phyloP scores from a whole-genome alignment of 2,329 filamentous ascomycete species.

The Byssochlamys sp. region DNA sequence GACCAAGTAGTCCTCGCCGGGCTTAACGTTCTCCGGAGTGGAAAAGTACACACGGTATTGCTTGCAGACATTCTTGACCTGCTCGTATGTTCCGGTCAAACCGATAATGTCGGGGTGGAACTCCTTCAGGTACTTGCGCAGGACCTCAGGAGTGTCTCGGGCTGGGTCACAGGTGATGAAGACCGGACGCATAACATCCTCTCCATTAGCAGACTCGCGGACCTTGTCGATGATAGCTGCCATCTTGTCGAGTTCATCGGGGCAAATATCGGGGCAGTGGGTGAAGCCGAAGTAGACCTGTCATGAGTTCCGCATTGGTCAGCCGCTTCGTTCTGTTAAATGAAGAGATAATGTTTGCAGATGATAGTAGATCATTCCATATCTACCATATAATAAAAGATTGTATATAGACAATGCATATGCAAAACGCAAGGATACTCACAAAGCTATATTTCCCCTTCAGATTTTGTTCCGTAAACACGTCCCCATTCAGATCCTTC shows the following conservation, averaged over 20 bases:
- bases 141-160: conserved; percentile 72
- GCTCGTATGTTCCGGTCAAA: conserved; percentile 83
- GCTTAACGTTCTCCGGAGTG: conserved; percentile 76
- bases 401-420: not conserved
- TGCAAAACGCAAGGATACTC: conserved; percentile 11
- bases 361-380: not conserved
- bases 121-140: conserved; percentile 78
- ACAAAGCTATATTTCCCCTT: conserved; percentile 66
- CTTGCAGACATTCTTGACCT: conserved; percentile 91
- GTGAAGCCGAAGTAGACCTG: conserved; percentile 97
- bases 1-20: conserved; percentile 91
- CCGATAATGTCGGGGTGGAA: conserved; percentile 83
- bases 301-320: not conserved
- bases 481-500: conserved; percentile 68
- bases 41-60: conserved; percentile 95
- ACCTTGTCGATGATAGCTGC: conserved; percentile 78
- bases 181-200: conserved; percentile 56
- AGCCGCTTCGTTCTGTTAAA: not conserved
- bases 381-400: not conserved
- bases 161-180: conserved; percentile 95
- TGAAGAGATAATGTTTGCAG: not conserved
- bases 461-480: conserved; percentile 69
- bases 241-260: conserved; percentile 99
- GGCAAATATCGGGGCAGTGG: conserved; percentile 96
- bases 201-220: conserved; percentile 27